Evolutionary conservation across 2,329 filamentous ascomycete genomes (phyloP).

Genomic region (Trichophyton mentagrophytes): DNA sequence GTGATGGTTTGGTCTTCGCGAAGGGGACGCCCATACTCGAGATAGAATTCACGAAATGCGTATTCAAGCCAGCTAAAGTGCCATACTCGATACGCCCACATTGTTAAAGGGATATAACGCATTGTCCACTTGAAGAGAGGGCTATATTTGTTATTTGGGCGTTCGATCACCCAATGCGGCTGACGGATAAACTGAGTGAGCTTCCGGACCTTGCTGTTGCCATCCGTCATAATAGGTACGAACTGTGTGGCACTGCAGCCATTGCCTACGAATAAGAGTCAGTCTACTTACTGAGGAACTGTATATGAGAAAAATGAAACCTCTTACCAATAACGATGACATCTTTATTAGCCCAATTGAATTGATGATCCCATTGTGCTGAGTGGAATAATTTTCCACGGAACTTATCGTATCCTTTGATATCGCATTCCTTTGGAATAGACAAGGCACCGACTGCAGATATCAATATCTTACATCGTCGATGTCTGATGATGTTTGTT

Average conservation of each 20-base stretch:
- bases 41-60: slow-evolving; percentile 33
- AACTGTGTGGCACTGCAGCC: slow-evolving; percentile 39
- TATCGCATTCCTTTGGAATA: slow-evolving; percentile 19
- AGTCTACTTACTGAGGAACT: neutral
- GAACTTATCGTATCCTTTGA: slow-evolving; percentile 22
- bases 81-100: slow-evolving; percentile 33
- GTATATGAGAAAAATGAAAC: neutral
- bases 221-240: slow-evolving; percentile 32
- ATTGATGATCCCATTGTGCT: slow-evolving; percentile 30
- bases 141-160: slow-evolving; percentile 33
- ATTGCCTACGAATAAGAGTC: slow-evolving; percentile 23
- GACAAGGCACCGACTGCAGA: slow-evolving; percentile 23
- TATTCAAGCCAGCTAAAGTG: slow-evolving; percentile 35
- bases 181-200: slow-evolving; percentile 40
- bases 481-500: slow-evolving; percentile 14
- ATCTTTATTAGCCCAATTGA: slow-evolving; percentile 28
- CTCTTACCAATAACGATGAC: slow-evolving; percentile 28
- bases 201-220: slow-evolving; percentile 25
- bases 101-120: slow-evolving; percentile 34
- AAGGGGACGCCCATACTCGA: slow-evolving; percentile 26
- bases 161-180: slow-evolving; percentile 38
- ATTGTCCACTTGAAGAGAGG: slow-evolving; percentile 32
- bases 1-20: slow-evolving; percentile 27
- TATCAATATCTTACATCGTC: slow-evolving; percentile 19
- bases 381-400: slow-evolving; percentile 30